Evolutionary conservation across 176 grass and related monocot genomes (phyloP).

Genomic region (Urochloa ruziziensis): DNA sequence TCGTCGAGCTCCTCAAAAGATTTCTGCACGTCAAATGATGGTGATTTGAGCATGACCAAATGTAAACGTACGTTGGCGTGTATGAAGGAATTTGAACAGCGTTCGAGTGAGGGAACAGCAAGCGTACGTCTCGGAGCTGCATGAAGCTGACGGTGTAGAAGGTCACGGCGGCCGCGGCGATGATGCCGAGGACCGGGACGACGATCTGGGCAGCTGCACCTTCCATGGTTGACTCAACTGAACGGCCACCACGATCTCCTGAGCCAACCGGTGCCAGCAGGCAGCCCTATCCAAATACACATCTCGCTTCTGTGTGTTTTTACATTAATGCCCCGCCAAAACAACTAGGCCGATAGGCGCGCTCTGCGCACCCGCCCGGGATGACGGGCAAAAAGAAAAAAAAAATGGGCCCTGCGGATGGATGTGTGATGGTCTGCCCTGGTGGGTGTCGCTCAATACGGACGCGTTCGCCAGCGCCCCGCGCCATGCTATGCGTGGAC

Average conservation of each 20-base stretch:
- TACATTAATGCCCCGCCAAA: not conserved
- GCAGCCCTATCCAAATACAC: slow-evolving; percentile 25
- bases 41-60: not conserved
- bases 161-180: slow-evolving; percentile 62
- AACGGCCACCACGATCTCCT: not conserved
- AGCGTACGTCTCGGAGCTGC: slow-evolving; percentile 60
- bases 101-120: not conserved
- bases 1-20: slow-evolving; percentile 73
- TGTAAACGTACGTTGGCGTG: too few species aligned
- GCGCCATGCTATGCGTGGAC: too few species aligned
- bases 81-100: not conserved
- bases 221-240: slow-evolving; percentile 25
- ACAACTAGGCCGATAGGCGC: too few species aligned
- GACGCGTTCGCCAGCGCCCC: too few species aligned
- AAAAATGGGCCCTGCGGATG: too few species aligned
- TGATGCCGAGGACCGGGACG: slow-evolving; percentile 62
- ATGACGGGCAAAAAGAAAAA: too few species aligned
- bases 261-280: slow-evolving; percentile 9
- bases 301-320: not conserved
- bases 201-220: slow-evolving; percentile 48
- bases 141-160: slow-evolving; percentile 91
- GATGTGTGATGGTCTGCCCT: too few species aligned
- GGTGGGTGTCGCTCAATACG: too few species aligned
- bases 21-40: slow-evolving; percentile 41
- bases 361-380: too few species aligned